A percentile compares a stretch with the other conserved stretches of the same genome.
Evolutionary conservation across 768 basidiomycete genomes (phyloP).

Genomic region (Termitomyces sp.): DNA sequence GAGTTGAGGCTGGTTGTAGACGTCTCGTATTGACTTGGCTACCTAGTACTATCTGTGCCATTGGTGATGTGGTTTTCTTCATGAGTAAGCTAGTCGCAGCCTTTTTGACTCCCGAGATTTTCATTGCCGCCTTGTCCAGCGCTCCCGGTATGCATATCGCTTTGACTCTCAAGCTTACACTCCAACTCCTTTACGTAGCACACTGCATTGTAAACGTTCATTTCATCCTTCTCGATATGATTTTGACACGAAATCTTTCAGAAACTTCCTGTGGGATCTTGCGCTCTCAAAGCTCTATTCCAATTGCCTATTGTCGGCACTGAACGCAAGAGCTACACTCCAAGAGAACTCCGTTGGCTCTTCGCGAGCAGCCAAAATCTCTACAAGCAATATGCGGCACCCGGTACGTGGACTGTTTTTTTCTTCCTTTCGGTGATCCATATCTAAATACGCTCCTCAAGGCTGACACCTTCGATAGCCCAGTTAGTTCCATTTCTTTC

Average conservation of each 20-base stretch:
- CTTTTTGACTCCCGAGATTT: background rate
- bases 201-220: constrained; percentile 36
- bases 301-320: constrained; percentile 41
- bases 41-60: constrained; percentile 32
- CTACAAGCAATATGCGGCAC: background rate
- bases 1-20: background rate
- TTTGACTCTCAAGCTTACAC: background rate
- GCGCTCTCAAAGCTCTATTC: constrained; percentile 39
- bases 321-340: constrained; percentile 40
- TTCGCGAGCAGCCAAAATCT: background rate
- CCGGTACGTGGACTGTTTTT: background rate
- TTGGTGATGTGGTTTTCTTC: constrained; percentile 41
- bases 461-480: constrained; percentile 1
- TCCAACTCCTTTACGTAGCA: constrained; percentile 18
- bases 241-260: constrained; percentile 20
- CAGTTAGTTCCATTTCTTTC: background rate
- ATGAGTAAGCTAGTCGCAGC: constrained; percentile 28
- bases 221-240: background rate
- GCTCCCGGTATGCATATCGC: constrained; percentile 24
- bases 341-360: constrained; percentile 13
- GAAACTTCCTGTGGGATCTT: constrained; percentile 23
- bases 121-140: constrained; percentile 17
- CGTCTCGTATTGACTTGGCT: background rate
- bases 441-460: background rate
- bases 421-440: too few species aligned